Conservation (phyloP, 768 basidiomycete species). For the Ramaria rubella region DNA sequence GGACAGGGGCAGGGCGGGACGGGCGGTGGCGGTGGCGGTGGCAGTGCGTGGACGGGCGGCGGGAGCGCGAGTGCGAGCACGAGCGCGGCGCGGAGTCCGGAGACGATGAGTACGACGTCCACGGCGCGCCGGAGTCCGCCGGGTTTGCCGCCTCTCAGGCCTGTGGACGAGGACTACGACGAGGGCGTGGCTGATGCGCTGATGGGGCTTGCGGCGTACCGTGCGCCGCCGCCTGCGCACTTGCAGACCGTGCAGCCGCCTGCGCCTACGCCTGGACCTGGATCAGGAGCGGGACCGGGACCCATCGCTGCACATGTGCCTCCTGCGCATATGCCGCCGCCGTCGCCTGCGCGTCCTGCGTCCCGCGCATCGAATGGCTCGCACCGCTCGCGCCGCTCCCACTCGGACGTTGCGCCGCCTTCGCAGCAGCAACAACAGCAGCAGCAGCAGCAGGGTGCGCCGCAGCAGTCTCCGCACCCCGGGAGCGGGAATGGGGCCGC, state of each 20-base stretch:
- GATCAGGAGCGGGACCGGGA: neutral
- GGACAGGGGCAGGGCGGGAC: constrained; percentile 11
- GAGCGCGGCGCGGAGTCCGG: constrained; percentile 46
- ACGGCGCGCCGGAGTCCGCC: constrained; percentile 23
- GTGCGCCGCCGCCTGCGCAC: constrained; percentile 4
- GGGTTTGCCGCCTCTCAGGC: constrained; percentile 49
- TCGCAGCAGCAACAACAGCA: too few relatives aligned
- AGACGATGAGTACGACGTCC: constrained; percentile 49
- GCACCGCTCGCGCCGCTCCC: constrained; percentile 9
- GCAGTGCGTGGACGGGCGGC: too few relatives aligned
- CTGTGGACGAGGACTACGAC: constrained; percentile 90
- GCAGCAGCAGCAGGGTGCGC: too few relatives aligned
- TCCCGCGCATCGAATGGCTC: constrained; percentile 23
- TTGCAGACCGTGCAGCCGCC: neutral
- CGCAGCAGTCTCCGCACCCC: too few relatives aligned
- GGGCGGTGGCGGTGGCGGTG: constrained; percentile 4
- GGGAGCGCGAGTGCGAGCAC: constrained; percentile 8
- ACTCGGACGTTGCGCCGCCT: constrained; percentile 40
- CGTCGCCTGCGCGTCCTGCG: constrained; percentile 22
- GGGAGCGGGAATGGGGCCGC: too few relatives aligned
- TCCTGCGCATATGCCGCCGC: neutral
- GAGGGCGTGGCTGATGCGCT: constrained; percentile 85
- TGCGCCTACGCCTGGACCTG: neutral
- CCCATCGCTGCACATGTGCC: too few relatives aligned
- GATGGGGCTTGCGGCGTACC: constrained; percentile 51